Conservation (phyloP, 768 basidiomycete genomes). For the Trametes maxima region DNA sequence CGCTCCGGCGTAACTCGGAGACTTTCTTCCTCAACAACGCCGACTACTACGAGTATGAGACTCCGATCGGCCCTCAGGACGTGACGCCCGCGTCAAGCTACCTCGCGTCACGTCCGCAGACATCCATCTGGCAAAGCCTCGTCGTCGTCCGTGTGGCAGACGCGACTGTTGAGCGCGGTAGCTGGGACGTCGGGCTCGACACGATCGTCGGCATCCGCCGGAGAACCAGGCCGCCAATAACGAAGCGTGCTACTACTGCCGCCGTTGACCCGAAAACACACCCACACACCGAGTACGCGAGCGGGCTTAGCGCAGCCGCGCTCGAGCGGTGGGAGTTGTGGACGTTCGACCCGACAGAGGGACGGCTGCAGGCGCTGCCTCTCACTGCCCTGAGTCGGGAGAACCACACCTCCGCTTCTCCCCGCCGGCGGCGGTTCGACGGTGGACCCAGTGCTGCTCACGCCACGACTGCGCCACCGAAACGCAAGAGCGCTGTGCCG, state of each 20-base stretch:
- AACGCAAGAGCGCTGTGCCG: slow-evolving; percentile 39
- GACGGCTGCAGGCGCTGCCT: slow-evolving; percentile 51
- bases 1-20: slow-evolving; percentile 26
- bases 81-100: slow-evolving; percentile 36
- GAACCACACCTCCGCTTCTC: slow-evolving; percentile 2
- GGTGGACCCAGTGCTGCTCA: neutral
- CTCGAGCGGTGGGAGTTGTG: slow-evolving; percentile 86
- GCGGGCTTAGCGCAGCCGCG: slow-evolving; percentile 61
- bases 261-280: slow-evolving; percentile 21
- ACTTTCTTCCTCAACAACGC: slow-evolving; percentile 23
- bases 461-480: slow-evolving; percentile 6
- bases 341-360: slow-evolving; percentile 64
- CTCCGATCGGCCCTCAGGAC: slow-evolving; percentile 39
- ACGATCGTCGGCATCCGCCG: slow-evolving; percentile 71
- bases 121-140: slow-evolving; percentile 62
- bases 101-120: slow-evolving; percentile 27
- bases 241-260: slow-evolving; percentile 25
- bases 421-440: neutral
- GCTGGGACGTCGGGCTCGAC: slow-evolving; percentile 68
- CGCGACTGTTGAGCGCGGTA: slow-evolving; percentile 70
- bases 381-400: slow-evolving; percentile 48
- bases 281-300: slow-evolving; percentile 17
- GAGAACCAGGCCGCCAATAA: slow-evolving; percentile 54
- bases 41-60: slow-evolving; percentile 32
- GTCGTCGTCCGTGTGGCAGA: slow-evolving; percentile 56